These are phyloP conservation scores for Linnemannia schmuckeri DNA, from an alignment of 192 early-diverging fungal genomes.

Conservation along the genomic window DNA sequence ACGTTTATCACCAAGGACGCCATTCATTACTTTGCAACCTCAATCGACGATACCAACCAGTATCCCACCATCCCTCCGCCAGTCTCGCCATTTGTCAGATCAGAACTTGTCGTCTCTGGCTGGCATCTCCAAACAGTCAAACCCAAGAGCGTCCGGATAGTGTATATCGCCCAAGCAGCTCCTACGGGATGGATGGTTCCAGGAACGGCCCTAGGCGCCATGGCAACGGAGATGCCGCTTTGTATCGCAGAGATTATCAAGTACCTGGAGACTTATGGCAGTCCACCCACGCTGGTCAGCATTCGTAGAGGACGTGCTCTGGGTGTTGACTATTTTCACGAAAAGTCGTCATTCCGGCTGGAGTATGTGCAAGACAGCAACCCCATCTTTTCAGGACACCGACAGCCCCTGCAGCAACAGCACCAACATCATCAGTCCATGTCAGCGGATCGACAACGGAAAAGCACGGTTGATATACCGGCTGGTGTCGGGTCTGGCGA, in stretches of 20 bases:
- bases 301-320: constrained; percentile 49
- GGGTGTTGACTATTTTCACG: constrained; percentile 41
- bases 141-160: constrained; percentile 49
- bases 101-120: constrained; percentile 45
- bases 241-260: constrained; percentile 51
- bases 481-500: neutral
- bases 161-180: constrained; percentile 52
- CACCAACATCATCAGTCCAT: constrained; percentile 32
- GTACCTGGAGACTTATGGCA: constrained; percentile 41
- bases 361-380: constrained; percentile 54
- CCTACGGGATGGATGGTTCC: constrained; percentile 60
- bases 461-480: constrained; percentile 22
- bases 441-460: constrained; percentile 20
- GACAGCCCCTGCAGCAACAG: constrained; percentile 20
- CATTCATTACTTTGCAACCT: constrained; percentile 54
- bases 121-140: constrained; percentile 45
- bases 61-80: constrained; percentile 50
- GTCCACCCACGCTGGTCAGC: constrained; percentile 51
- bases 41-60: constrained; percentile 39
- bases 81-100: constrained; percentile 48
- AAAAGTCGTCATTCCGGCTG: constrained; percentile 37
- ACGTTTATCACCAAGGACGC: constrained; percentile 51
- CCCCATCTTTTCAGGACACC: constrained; percentile 51
- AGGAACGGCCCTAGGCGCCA: constrained; percentile 41
- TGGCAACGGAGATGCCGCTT: constrained; percentile 51